Conservation (phyloP, 345 rosid genomes). For the Chamaenerion angustifolium region DNA sequence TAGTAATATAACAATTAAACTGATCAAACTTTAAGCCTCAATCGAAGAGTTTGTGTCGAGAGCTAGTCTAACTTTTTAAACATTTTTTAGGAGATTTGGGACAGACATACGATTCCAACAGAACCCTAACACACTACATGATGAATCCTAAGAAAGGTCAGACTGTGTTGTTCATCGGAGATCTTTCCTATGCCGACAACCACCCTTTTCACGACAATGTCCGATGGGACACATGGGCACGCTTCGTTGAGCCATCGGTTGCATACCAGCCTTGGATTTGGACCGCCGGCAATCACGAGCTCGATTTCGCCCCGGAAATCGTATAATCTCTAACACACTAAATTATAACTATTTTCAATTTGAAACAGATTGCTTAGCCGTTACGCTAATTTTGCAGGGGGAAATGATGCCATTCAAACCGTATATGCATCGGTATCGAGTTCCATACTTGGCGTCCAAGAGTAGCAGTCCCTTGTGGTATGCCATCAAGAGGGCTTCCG, state of each 20-base stretch:
- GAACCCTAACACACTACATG: slow-evolving; percentile 28
- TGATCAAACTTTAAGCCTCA: too few relatives aligned
- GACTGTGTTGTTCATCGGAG: slow-evolving; percentile 27
- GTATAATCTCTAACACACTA: slow-evolving; percentile 6
- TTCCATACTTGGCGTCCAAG: slow-evolving; percentile 23
- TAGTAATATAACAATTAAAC: too few relatives aligned
- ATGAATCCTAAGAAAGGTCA: slow-evolving; percentile 19
- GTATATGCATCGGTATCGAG: slow-evolving; percentile 21
- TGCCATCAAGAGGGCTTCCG: slow-evolving; percentile 35
- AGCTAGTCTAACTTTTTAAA: too few relatives aligned
- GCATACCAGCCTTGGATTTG: slow-evolving; percentile 44
- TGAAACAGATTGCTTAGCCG: too few relatives aligned
- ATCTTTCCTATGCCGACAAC: slow-evolving; percentile 38
- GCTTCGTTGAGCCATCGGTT: slow-evolving; percentile 23
- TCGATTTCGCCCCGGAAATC: slow-evolving; percentile 23
- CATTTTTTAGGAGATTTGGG: slow-evolving; percentile 32
- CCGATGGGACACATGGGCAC: slow-evolving; percentile 43
- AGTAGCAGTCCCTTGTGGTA: slow-evolving; percentile 33
- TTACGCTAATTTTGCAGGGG: slow-evolving; percentile 11
- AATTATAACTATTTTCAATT: not conserved
- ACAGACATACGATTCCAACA: slow-evolving; percentile 30
- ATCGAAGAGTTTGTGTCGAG: too few relatives aligned
- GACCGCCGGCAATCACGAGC: slow-evolving; percentile 34
- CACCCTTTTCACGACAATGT: slow-evolving; percentile 20
- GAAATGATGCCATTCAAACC: slow-evolving; percentile 27